Evolutionary conservation across 2,329 filamentous ascomycete genomes (phyloP), one percentile per base, ranked within the genome.

Genomic region (Ilyonectria mors-panacis): DNA sequence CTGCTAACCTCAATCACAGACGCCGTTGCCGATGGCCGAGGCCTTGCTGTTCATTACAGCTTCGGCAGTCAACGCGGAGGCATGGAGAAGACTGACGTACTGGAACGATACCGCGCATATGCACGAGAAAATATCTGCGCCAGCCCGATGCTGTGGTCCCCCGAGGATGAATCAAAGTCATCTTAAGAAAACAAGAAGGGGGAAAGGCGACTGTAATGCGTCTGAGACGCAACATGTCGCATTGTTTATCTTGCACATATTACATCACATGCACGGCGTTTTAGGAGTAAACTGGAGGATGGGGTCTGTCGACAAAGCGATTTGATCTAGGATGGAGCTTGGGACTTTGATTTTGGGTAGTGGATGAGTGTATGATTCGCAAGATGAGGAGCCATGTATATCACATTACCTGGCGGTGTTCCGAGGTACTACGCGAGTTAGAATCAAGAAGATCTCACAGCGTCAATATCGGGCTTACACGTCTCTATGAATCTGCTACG

Each of bases 11-110:
- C 7, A 4, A 30, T 4, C 0, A 13, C 21, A 79, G 77, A 81
- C 48, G 82, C 86, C 37, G 80, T 86, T 17, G 85, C 89, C 17
- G 86, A 89, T 73, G 87, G 86, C 6, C 82, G 85, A 62, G 85
- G 85, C 2, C 75, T 89, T 9, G 87, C 84, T 3, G 83, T 83
- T 5, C 87, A 89, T 75, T 89, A 87, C 71, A 84, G 83, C 66
- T 86, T 86, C 60, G 79, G 77, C 12, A 80, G 79, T 8, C 81
- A 84, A 66, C 70, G 72, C 19, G 59, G 37, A 19, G 77, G 79
- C 5, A 78, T 89, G 61, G 81, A 83, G n/a, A 78, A 80, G 57
- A 89, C 87, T 0, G 87, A 90, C 71, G 78, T 89, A 17, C 77
- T 90, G 9, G 81, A 84, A 42, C 80, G 88, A 35, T 89, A 88